phyloP scores from a whole-genome alignment of 2,329 filamentous ascomycete species.

The Trichophyton schoenleinii region DNA sequence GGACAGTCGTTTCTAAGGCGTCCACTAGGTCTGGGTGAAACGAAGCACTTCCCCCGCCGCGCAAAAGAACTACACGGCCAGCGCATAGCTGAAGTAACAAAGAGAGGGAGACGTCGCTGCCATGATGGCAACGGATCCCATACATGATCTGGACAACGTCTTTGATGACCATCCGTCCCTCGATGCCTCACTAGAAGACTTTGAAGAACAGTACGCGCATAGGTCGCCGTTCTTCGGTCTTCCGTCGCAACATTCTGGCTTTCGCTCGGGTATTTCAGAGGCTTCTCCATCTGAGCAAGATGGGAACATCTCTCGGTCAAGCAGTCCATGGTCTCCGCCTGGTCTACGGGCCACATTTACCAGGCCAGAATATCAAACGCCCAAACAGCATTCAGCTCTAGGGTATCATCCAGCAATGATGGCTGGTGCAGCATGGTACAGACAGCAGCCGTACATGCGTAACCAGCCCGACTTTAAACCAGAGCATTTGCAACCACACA shows the following conservation, averaged over 20 bases:
- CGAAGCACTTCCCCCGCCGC: neutral
- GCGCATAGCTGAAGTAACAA: neutral
- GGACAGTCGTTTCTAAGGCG: neutral
- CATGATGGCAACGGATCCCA: slow-evolving; percentile 12
- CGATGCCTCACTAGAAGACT: slow-evolving; percentile 50
- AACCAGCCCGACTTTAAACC: slow-evolving; percentile 30
- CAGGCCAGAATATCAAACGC: slow-evolving; percentile 30
- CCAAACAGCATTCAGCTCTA: slow-evolving; percentile 13
- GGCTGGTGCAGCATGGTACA: slow-evolving; percentile 46
- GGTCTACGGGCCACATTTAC: slow-evolving; percentile 34
- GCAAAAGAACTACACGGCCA: slow-evolving; percentile 1
- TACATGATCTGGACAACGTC: slow-evolving; percentile 35
- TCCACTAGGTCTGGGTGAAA: neutral
- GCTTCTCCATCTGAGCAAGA: slow-evolving; percentile 32
- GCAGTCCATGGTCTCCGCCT: slow-evolving; percentile 52
- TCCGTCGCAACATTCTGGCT: slow-evolving; percentile 51
- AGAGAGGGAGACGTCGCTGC: slow-evolving; percentile 4
- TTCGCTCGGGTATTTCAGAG: slow-evolving; percentile 44
- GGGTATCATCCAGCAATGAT: slow-evolving; percentile 15
- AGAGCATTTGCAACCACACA: slow-evolving; percentile 21
- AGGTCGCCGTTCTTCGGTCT: slow-evolving; percentile 38
- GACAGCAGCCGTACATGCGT: slow-evolving; percentile 38
- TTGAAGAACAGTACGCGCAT: slow-evolving; percentile 38
- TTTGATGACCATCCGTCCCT: slow-evolving; percentile 49
- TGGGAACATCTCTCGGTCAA: slow-evolving; percentile 28